Base-by-base conservation (phyloP, 257 asterid genomes). In the Solanum clarkiae region DNA sequence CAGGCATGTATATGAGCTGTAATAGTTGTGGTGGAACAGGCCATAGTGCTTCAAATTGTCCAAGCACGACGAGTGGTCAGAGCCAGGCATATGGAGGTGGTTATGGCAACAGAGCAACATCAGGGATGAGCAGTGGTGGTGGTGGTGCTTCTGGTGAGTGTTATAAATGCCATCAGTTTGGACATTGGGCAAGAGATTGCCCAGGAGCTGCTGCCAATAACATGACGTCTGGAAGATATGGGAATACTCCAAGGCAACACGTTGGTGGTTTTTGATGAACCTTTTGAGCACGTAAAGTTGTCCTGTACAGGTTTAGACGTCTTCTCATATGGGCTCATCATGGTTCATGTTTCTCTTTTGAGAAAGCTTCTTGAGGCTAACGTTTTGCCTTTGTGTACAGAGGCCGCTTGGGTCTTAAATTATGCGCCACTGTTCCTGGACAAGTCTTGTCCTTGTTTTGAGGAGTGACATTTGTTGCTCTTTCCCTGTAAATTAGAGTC, bases 141-240 rank as follows among this genome's bases (percentile, higher is more conserved):
- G 94, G 8, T 55, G 94, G 93, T 66, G 84, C 86, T 47, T 88
- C 90, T 5, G 44, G 75, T 20, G 97, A 94, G 87, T 95, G 99
- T 90, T 93, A 80, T 85, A 96, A 94, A 85, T 96, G 98, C 86
- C 95, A 93, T 90, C 93, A 96, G 86, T 0, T 8, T 40, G 99
- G 99, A 65, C 99, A 96, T 86, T 95, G 95, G 97, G 95, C 98
- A 0, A 92, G 86, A 84, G 97, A 96, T 87, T 96, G 99, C 88
- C 97, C 98, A 4, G 89, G 88, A 91, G 94, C 94, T 82, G 92
- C 94, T 4, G 92, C 95, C 71, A 89, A 49, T 83, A 83, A 51
- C 80, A 63, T n/a, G 9, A 84, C 86, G 14, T 66, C 93, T 17
- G 96, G 94, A 85, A 92, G 95, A 85, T 94, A 93, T 26, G 93